These are phyloP conservation scores for Tilletia horrida DNA, from an alignment of 1,284 basidiomycete species.

Conservation along the genomic window DNA sequence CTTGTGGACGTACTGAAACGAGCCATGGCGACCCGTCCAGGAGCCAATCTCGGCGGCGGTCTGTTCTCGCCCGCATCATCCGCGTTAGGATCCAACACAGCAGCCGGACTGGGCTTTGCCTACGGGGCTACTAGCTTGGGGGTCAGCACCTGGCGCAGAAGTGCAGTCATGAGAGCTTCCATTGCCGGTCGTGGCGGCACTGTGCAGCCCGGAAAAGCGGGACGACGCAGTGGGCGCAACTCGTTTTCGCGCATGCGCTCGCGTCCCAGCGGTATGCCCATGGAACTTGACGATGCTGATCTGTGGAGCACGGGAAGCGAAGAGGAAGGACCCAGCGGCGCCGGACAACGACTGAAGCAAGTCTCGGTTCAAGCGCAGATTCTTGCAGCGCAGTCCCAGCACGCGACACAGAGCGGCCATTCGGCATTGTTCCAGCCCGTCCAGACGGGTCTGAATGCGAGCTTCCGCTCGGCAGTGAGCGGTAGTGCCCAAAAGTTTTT, in stretches of 20 bases:
- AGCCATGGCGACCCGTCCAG: conserved; percentile 25
- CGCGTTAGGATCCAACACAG: neutral
- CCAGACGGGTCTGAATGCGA: neutral
- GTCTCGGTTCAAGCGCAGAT: neutral
- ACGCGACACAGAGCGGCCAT: too few relatives aligned
- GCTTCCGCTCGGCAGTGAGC: conserved; percentile 3
- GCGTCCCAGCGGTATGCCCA: conserved; percentile 31
- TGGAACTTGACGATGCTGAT: conserved; percentile 43
- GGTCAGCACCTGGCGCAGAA: conserved; percentile 19
- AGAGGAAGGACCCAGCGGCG: conserved; percentile 23
- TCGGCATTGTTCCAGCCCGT: neutral
- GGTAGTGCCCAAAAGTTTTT: neutral
- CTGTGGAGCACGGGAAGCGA: conserved; percentile 39
- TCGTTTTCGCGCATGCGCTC: conserved; percentile 30
- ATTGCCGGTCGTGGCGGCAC: conserved; percentile 44
- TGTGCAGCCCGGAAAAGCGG: conserved; percentile 29
- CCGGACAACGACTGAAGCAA: conserved; percentile 1
- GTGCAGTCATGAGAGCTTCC: conserved; percentile 30
- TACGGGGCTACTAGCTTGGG: conserved; percentile 1
- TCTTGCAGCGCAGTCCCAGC: neutral
- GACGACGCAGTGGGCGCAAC: conserved; percentile 31
- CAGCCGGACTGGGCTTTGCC: conserved; percentile 2
- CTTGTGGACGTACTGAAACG: conserved; percentile 28
- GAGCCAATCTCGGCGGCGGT: neutral
- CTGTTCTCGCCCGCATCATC: conserved; percentile 6